These are phyloP conservation scores for Beauveria asiatica DNA, from an alignment of 2,329 filamentous ascomycete species.

Conservation along the genomic window DNA sequence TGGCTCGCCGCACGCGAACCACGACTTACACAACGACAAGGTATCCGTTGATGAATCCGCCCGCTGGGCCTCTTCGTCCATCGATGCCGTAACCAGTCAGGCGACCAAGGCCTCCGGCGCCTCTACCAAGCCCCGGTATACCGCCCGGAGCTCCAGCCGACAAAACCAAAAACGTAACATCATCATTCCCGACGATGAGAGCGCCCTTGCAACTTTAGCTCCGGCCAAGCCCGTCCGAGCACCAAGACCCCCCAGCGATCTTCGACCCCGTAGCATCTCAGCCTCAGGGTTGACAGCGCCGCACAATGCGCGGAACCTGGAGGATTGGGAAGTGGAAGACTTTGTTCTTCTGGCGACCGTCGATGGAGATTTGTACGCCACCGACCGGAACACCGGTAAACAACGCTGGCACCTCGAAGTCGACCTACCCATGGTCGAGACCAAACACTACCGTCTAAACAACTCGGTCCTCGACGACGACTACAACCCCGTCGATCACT, in stretches of 20 bases:
- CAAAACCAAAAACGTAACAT: slow-evolving; percentile 19
- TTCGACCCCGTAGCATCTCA: slow-evolving; percentile 45
- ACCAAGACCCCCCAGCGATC: slow-evolving; percentile 63
- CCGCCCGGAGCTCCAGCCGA: slow-evolving; percentile 19
- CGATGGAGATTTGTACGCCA: slow-evolving; percentile 91
- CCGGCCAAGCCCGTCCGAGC: slow-evolving; percentile 93
- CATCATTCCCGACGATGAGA: slow-evolving; percentile 59
- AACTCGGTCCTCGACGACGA: slow-evolving; percentile 51
- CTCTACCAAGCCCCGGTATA: slow-evolving; percentile 16
- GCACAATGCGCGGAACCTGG: slow-evolving; percentile 91
- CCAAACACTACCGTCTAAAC: slow-evolving; percentile 68
- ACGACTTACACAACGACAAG: slow-evolving; percentile 17
- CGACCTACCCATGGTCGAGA: slow-evolving; percentile 84
- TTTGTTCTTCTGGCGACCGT: slow-evolving; percentile 99
- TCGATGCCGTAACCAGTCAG: slow-evolving; percentile 21
- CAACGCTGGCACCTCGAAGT: slow-evolving; percentile 79
- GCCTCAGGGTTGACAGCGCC: slow-evolving; percentile 66
- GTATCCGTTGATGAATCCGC: slow-evolving; percentile 20
- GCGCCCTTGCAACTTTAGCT: slow-evolving; percentile 97
- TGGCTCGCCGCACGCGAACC: slow-evolving; percentile 15
- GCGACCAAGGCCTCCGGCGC: slow-evolving; percentile 21
- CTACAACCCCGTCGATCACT: slow-evolving; percentile 66
- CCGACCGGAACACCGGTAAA: slow-evolving; percentile 77
- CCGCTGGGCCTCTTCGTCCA: slow-evolving; percentile 10
- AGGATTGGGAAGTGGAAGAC: slow-evolving; percentile 99